Evolutionary conservation across 2,329 filamentous ascomycete genomes (phyloP).

Genomic region (Rasamsonia emersonii): DNA sequence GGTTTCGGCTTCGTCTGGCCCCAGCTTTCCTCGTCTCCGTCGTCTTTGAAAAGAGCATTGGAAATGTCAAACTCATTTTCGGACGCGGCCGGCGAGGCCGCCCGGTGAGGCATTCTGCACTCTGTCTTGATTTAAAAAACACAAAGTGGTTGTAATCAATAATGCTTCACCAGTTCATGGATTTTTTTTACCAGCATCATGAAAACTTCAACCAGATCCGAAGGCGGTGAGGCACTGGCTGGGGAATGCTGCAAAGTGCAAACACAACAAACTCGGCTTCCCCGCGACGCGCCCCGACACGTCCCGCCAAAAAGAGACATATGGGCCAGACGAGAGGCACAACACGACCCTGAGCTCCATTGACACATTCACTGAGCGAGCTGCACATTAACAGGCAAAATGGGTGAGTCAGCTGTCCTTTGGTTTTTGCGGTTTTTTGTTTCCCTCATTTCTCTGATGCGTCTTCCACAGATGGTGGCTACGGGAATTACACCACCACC

Average conservation of each 20-base stretch:
- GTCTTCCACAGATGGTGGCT: conserved; percentile 30
- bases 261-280: conserved; percentile 12
- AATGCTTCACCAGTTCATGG: not conserved
- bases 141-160: not conserved
- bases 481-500: conserved; percentile 45
- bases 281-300: conserved; percentile 33
- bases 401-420: conserved; percentile 18
- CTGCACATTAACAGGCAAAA: conserved; percentile 9
- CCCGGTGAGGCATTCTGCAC: conserved; percentile 58
- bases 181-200: conserved; percentile 9
- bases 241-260: conserved; percentile 16
- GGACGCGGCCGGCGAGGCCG: conserved; percentile 71
- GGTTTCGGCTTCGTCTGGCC: conserved; percentile 43
- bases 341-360: not conserved
- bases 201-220: conserved; percentile 15
- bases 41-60: conserved; percentile 60
- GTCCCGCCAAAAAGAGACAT: conserved; percentile 30
- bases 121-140: conserved; percentile 6
- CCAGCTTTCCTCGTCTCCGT: conserved; percentile 39
- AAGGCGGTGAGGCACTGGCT: conserved; percentile 27
- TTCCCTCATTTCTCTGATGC: not conserved
- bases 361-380: not conserved
- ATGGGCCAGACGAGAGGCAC: conserved; percentile 16
- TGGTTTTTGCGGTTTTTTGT: not conserved
- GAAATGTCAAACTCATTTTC: conserved; percentile 91